Percentiles rank a stretch among this genome's conserved stretches.
These are phyloP conservation scores for Globisporangium spinosum DNA, from an alignment of 352 stramenopile genomes.

Conservation along the genomic window DNA sequence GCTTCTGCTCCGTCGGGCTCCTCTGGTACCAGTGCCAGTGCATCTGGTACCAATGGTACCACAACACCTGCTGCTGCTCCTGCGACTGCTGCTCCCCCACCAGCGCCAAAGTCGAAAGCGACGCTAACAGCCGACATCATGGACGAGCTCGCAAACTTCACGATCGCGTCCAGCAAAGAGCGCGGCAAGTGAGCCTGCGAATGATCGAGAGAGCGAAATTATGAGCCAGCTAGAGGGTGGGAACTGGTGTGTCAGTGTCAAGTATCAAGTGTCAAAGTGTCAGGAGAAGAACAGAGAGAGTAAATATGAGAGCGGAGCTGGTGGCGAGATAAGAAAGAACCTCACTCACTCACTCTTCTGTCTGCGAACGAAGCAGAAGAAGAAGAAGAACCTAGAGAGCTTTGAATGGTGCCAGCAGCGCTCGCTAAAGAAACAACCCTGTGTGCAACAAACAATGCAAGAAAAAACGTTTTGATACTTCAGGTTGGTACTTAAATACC, in stretches of 20 bases:
- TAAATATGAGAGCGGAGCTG: conserved; percentile 8
- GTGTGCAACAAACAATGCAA: background rate
- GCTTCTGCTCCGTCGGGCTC: background rate
- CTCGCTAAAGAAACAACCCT: background rate
- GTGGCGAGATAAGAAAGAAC: background rate
- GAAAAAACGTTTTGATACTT: background rate
- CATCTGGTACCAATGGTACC: background rate
- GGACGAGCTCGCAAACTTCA: conserved; percentile 40
- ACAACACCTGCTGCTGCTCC: background rate
- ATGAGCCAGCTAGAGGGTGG: background rate
- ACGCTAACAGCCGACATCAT: conserved; percentile 35
- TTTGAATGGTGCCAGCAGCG: background rate
- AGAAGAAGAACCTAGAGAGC: background rate
- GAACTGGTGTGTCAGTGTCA: background rate
- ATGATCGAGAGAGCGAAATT: background rate
- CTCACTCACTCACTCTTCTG: background rate
- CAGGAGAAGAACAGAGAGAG: background rate
- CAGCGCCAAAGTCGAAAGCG: conserved; percentile 7
- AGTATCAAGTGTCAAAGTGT: background rate
- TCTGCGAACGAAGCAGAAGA: background rate
- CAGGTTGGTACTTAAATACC: background rate
- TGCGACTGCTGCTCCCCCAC: background rate
- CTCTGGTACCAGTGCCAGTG: conserved; percentile 3
- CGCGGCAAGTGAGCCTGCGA: background rate
- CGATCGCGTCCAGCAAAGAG: conserved; percentile 27